Evolutionary conservation across 1,284 basidiomycete genomes (phyloP).

Genomic region (Pholiota adiposa): DNA sequence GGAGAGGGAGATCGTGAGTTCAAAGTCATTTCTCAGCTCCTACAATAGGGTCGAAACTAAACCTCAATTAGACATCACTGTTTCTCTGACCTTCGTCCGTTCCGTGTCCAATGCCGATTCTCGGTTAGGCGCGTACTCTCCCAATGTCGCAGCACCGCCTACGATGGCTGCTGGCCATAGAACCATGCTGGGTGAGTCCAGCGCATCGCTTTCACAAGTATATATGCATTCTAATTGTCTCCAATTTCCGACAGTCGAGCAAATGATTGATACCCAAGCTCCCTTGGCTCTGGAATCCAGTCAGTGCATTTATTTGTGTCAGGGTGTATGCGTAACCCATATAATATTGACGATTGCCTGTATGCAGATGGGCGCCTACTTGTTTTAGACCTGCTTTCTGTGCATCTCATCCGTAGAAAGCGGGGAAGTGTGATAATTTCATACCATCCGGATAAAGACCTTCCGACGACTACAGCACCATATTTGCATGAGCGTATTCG

Average conservation of each 20-base stretch:
- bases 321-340: not conserved
- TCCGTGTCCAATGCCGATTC: constrained; percentile 28
- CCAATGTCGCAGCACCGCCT: not conserved
- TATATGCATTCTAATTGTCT: not conserved
- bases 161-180: not conserved
- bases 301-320: constrained; percentile 21
- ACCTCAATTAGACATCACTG: constrained; percentile 40
- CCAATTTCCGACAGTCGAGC: constrained; percentile 20
- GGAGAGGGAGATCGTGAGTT: constrained; percentile 44
- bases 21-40: not conserved
- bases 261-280: constrained; percentile 55
- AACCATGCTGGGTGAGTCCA: not conserved
- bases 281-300: constrained; percentile 46
- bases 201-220: constrained; percentile 30
- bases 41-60: not conserved
- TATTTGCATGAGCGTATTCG: constrained; percentile 40
- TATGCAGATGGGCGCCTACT: constrained; percentile 22
- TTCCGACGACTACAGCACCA: constrained; percentile 36
- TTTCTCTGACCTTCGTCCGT: constrained; percentile 50
- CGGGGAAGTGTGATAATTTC: constrained; percentile 44
- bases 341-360: too few relatives aligned
- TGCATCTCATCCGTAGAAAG: constrained; percentile 45
- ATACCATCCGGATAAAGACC: constrained; percentile 35
- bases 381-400: constrained; percentile 41
- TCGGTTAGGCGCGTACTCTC: not conserved